These are phyloP conservation scores for Claviceps sp. DNA, from an alignment of 2,329 filamentous ascomycete species.

Conservation along the genomic window DNA sequence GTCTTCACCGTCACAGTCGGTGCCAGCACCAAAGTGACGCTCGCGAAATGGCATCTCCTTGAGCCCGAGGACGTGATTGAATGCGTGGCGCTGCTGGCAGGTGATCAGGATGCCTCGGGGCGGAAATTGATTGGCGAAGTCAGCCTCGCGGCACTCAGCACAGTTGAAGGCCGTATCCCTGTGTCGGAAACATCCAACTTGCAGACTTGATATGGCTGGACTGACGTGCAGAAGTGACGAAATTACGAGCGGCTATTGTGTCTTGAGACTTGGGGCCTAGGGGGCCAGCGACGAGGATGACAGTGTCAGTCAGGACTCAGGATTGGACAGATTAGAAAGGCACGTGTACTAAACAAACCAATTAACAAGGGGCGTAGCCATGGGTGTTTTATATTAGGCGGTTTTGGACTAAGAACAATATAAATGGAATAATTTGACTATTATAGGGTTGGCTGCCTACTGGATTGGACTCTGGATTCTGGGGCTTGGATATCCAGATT, in stretches of 20 bases:
- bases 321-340: too few species aligned
- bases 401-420: too few species aligned
- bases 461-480: too few species aligned
- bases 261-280: not conserved
- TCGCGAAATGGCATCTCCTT: conserved; percentile 79
- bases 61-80: conserved; percentile 83
- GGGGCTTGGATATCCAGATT: too few species aligned
- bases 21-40: conserved; percentile 79
- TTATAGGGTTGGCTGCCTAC: too few species aligned
- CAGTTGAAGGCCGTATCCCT: conserved; percentile 38
- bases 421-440: too few species aligned
- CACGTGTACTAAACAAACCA: too few species aligned
- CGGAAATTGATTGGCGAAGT: conserved; percentile 33
- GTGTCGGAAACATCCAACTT: not conserved
- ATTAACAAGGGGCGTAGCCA: too few species aligned
- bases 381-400: too few species aligned
- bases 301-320: too few species aligned
- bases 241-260: not conserved
- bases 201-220: not conserved
- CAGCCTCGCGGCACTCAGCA: conserved; percentile 41
- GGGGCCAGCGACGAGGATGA: too few species aligned
- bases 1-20: conserved; percentile 89
- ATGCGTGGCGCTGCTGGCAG: conserved; percentile 42
- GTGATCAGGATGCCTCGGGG: conserved; percentile 25
- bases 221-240: not conserved